These are phyloP conservation scores for Lagerstroemia speciosa DNA, from an alignment of 345 rosid species.

Conservation along the genomic window DNA sequence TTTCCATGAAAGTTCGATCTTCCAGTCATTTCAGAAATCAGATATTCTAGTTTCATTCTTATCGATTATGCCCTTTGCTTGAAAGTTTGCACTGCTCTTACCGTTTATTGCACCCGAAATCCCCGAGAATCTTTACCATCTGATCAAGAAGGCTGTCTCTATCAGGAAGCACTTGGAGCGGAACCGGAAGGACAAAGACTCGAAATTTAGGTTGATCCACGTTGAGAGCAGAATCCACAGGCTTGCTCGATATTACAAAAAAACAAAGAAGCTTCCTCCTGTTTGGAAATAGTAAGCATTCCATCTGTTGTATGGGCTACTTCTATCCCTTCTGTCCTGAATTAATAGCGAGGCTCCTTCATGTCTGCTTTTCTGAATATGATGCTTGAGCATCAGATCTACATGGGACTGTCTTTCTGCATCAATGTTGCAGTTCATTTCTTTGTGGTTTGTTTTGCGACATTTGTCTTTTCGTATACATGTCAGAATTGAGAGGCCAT, in stretches of 20 bases:
- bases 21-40: not conserved
- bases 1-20: not conserved
- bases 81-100: not conserved
- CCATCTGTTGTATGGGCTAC: not conserved
- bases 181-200: conserved; percentile 31
- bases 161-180: conserved; percentile 46
- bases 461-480: too few species aligned
- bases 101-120: conserved; percentile 36
- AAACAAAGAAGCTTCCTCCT: conserved; percentile 21
- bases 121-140: conserved; percentile 43
- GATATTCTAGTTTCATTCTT: not conserved
- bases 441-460: not conserved
- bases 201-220: conserved; percentile 33
- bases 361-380: not conserved
- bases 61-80: not conserved
- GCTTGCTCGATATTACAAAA: conserved; percentile 29
- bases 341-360: not conserved
- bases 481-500: not conserved
- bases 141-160: conserved; percentile 47
- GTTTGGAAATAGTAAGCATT: conserved; percentile 20
- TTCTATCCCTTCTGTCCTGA: not conserved
- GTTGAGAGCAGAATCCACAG: conserved; percentile 50
- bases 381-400: not conserved
- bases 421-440: not conserved
- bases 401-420: not conserved